Conservation (phyloP, 2,329 filamentous ascomycete genomes). For the Apiospora phragmitis region DNA sequence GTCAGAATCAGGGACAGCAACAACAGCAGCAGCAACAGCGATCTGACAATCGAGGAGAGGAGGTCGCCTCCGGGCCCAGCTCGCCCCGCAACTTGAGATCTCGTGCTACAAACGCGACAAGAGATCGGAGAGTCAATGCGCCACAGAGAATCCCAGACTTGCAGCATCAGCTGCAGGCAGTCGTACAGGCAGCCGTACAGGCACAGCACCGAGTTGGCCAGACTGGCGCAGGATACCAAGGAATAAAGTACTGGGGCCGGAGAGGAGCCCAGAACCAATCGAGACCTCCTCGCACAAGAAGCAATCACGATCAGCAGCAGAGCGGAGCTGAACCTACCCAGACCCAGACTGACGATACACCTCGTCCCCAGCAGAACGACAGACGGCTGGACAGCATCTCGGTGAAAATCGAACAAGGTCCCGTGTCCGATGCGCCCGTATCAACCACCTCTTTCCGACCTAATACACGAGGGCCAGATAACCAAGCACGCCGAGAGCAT, state of each 20-base stretch:
- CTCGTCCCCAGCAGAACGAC: not conserved
- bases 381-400: not conserved
- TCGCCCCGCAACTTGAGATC: not conserved
- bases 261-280: not conserved
- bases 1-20: not conserved
- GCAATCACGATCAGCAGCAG: not conserved
- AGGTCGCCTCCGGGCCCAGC: not conserved
- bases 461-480: not conserved
- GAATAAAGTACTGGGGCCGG: not conserved
- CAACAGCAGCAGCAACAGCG: not conserved
- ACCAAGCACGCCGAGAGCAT: not conserved
- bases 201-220: not conserved
- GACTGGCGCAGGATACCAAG: not conserved
- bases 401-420: not conserved
- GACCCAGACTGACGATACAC: not conserved
- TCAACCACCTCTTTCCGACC: not conserved
- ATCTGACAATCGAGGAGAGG: not conserved
- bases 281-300: not conserved
- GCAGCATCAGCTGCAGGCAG: not conserved
- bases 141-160: not conserved
- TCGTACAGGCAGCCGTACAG: not conserved
- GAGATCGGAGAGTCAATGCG: not conserved
- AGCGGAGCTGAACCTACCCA: not conserved
- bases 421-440: not conserved
- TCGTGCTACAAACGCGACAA: not conserved